A percentile compares a stretch with the other conserved stretches of the same genome.
Evolutionary conservation across 805 yeast species (phyloP).

Genomic region (Cyberlindnera xishuangbannaensis): DNA sequence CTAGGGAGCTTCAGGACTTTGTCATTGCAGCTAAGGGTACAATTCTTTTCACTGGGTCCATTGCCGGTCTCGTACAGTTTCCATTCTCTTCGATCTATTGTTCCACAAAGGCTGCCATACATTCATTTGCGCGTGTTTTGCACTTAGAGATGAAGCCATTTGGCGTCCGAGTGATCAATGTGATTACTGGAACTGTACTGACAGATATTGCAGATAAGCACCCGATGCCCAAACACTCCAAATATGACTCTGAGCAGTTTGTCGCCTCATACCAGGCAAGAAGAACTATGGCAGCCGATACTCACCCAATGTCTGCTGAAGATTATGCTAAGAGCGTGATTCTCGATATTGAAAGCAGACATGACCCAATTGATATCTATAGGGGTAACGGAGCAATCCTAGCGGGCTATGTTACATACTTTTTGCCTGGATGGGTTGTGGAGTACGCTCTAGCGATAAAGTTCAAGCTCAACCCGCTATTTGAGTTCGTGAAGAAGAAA

Average conservation of each 20-base stretch:
- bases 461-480: conserved; percentile 34
- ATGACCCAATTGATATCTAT: conserved; percentile 45
- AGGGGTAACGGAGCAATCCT: conserved; percentile 45
- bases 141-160: conserved; percentile 67
- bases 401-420: conserved; percentile 29
- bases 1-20: conserved; percentile 51
- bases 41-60: conserved; percentile 69
- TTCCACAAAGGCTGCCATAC: conserved; percentile 71
- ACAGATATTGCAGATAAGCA: conserved; percentile 67
- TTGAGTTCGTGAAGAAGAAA: conserved; percentile 25
- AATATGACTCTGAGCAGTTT: conserved; percentile 48
- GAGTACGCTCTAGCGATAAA: conserved; percentile 35
- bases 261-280: conserved; percentile 42
- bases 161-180: conserved; percentile 62
- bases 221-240: conserved; percentile 49
- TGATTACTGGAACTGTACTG: conserved; percentile 70
- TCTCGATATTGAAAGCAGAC: conserved; percentile 36
- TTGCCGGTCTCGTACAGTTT: conserved; percentile 59
- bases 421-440: conserved; percentile 42
- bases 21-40: conserved; percentile 63
- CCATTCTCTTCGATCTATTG: conserved; percentile 67
- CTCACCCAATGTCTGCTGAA: conserved; percentile 56
- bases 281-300: conserved; percentile 53
- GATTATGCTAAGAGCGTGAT: conserved; percentile 51
- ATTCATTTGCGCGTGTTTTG: conserved; percentile 58